phyloP scores from a whole-genome alignment of 2,329 filamentous ascomycete species.

The Sarocladium oryzae region DNA sequence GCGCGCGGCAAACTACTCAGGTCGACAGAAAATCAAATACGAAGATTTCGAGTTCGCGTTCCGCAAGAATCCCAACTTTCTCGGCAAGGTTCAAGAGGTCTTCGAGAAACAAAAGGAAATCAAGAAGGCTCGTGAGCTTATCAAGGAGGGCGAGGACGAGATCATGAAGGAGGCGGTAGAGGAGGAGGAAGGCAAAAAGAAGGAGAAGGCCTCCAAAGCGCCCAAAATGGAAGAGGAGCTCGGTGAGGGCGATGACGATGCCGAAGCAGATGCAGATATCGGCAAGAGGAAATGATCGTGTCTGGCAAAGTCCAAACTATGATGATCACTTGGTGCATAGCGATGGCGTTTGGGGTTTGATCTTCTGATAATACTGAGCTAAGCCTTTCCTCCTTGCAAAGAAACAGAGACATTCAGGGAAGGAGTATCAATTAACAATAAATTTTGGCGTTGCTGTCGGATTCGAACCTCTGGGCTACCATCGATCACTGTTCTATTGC shows the following conservation, averaged over 20 bases:
- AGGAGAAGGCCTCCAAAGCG: constrained; percentile 22
- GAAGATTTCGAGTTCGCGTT: constrained; percentile 97
- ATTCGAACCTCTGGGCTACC: no score
- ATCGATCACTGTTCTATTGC: no score
- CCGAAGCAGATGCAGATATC: constrained; percentile 18
- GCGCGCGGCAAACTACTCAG: constrained; percentile 74
- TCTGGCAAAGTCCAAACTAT: not conserved
- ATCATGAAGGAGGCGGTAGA: constrained; percentile 47
- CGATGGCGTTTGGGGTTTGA: constrained; percentile 19
- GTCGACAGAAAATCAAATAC: constrained; percentile 94
- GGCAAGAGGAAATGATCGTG: constrained; percentile 11
- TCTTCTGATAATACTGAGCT: not conserved
- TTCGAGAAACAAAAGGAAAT: constrained; percentile 83
- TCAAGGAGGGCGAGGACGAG: constrained; percentile 60
- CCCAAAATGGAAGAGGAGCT: constrained; percentile 41
- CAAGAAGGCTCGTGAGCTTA: constrained; percentile 72
- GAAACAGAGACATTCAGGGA: no score
- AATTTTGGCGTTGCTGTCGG: no score
- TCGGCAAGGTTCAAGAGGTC: constrained; percentile 85
- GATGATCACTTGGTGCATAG: constrained; percentile 16
- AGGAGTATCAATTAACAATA: no score
- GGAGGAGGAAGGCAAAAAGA: constrained; percentile 37
- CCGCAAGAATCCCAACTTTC: constrained; percentile 73
- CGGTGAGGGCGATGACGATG: constrained; percentile 46
- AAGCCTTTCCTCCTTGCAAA: not conserved